Base-by-base conservation (phyloP, 2,329 filamentous ascomycete genomes). In the Aspergillus sp. region DNA sequence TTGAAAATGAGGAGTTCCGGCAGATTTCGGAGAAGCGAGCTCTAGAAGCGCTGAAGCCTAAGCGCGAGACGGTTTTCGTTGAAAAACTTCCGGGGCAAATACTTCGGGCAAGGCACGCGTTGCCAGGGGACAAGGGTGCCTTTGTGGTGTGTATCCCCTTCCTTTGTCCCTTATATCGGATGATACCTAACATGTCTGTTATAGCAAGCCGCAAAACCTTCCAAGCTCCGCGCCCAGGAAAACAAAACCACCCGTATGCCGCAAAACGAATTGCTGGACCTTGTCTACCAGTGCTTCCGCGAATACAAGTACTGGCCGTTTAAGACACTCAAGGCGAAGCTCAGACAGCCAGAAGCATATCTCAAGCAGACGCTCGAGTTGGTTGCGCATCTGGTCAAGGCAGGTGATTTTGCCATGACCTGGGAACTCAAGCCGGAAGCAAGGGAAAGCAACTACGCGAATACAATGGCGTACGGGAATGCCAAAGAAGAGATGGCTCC, bases 281-380 rank as follows among this genome's bases (percentile, higher is more conserved):
- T 76, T 43, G 78, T 98, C 40, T 86, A 89, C 67, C 66, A 73
- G 30, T 82, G 80, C 54, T 98, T 95, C 75, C 75, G 80, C 35
- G 69, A 82, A 50, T 93, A 82, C 69, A 78, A 80, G 48, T 96
- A 91, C 61, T 98, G 89, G 88, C 79, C 82, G n/a, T 83, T 96
- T 70, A 88, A 85, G 53, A 76, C 82, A 4, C 74, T 98, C 46
- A 85, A 86, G 42, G 71, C 77, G 31, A 68, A 73, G 39, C 74
- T 93, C 24, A 75, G 80, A 38, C 91, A 98, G 62, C 91, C 91
- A 1, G 91, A 96, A 56, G 79, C 82, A n/a, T 96, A 88, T 58
- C 74, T 98, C 40, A 86, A 89, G 34, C 77, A 91, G 54, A 81
- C 80, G 1, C 64, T 98, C 45, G 82, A 88, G 41, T 78, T 86